phyloP scores from a whole-genome alignment of 1,284 basidiomycete genomes.

The Ceratobasidium theobromae region DNA sequence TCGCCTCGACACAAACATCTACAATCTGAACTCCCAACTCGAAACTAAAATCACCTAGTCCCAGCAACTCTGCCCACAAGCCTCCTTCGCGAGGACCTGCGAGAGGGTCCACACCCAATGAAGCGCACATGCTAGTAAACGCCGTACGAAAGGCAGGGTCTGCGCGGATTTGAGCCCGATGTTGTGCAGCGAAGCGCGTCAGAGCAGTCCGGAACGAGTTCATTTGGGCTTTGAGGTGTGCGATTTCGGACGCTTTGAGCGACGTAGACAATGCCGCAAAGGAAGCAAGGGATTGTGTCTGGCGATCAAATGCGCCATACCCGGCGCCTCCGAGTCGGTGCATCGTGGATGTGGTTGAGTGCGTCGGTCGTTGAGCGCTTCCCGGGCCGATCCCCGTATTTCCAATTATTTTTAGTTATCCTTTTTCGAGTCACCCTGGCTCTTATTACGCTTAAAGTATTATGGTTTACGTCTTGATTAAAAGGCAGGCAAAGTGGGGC shows the following conservation, averaged over 20 bases:
- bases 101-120: constrained; percentile 93
- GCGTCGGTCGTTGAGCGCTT: not conserved
- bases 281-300: constrained; percentile 69
- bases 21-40: constrained; percentile 97
- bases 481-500: too few species aligned
- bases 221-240: constrained; percentile 79
- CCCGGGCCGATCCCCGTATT: not conserved
- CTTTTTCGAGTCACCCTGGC: not conserved
- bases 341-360: constrained; percentile 47
- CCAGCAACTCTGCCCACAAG: constrained; percentile 87
- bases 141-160: constrained; percentile 89
- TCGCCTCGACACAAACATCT: constrained; percentile 89
- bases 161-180: constrained; percentile 80
- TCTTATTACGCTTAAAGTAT: too few species aligned
- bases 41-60: constrained; percentile 89
- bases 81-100: constrained; percentile 82
- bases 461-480: too few species aligned
- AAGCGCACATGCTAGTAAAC: constrained; percentile 95
- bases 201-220: constrained; percentile 82
- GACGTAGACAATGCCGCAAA: constrained; percentile 80
- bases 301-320: constrained; percentile 72
- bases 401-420: not conserved
- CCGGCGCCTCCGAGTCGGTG: constrained; percentile 67
- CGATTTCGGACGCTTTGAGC: constrained; percentile 75
- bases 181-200: constrained; percentile 75